These are phyloP conservation scores for Aspergillus sp. DNA, from an alignment of 2,329 filamentous ascomycete genomes.

Conservation along the genomic window DNA sequence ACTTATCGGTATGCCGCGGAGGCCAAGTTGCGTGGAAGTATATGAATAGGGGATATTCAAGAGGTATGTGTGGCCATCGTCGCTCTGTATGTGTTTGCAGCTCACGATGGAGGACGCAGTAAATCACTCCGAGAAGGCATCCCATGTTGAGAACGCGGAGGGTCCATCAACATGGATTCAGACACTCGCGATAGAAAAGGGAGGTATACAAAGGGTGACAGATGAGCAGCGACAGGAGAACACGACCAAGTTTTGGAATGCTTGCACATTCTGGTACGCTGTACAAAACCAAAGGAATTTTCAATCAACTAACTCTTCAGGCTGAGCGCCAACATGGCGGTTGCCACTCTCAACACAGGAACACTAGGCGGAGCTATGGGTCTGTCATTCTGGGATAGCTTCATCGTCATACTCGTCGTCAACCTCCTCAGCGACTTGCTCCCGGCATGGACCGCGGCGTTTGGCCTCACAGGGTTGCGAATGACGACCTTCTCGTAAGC, in stretches of 20 bases:
- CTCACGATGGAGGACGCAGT: conserved; percentile 2
- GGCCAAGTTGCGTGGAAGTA: background rate
- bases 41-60: background rate
- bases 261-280: conserved; percentile 16
- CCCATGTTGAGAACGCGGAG: background rate
- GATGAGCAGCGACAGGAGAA: conserved; percentile 21
- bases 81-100: background rate
- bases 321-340: conserved; percentile 38
- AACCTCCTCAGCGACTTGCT: conserved; percentile 31
- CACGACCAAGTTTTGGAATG: conserved; percentile 24
- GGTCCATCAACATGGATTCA: conserved; percentile 11
- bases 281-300: background rate
- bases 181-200: conserved; percentile 19
- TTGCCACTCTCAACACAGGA: conserved; percentile 34
- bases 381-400: conserved; percentile 37
- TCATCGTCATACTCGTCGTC: conserved; percentile 34
- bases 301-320: conserved; percentile 12
- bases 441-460: conserved; percentile 28
- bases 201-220: conserved; percentile 22
- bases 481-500: conserved; percentile 35
- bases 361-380: conserved; percentile 31
- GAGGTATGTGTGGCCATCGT: background rate
- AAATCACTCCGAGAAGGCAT: background rate
- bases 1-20: conserved; percentile 13
- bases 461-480: conserved; percentile 34